Conservation (phyloP, 164 flowering plant genomes). For the Taxillus chinensis region DNA sequence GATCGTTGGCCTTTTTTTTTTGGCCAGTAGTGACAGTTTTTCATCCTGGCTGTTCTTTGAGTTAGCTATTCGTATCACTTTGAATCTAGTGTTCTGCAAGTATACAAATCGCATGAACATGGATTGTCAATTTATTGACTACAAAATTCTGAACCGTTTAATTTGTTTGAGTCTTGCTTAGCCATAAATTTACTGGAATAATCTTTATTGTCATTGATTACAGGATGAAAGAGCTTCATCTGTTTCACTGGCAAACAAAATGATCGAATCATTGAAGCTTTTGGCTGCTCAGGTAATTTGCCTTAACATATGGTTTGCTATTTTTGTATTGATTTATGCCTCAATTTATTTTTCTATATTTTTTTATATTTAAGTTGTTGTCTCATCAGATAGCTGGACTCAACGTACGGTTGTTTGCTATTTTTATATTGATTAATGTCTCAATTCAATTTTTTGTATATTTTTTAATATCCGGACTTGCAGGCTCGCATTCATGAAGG, state of each 20-base stretch:
- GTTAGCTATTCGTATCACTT: too few species aligned
- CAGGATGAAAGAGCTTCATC: conserved; percentile 84
- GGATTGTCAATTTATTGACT: too few species aligned
- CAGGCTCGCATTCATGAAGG: conserved; percentile 92
- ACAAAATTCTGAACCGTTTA: too few species aligned
- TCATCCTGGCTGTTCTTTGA: too few species aligned
- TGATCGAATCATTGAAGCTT: conserved; percentile 81
- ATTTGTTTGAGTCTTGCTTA: too few species aligned
- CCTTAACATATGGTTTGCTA: background rate
- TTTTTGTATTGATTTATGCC: conserved; percentile 4
- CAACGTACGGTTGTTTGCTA: background rate
- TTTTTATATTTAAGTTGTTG: conserved; percentile 37
- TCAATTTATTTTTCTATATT: background rate
- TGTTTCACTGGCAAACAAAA: conserved; percentile 61
- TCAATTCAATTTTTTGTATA: background rate
- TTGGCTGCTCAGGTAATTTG: conserved; percentile 62
- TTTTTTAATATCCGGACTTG: conserved; percentile 2
- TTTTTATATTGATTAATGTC: conserved; percentile 4
- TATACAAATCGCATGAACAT: too few species aligned
- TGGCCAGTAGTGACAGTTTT: too few species aligned
- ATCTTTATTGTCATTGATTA: too few species aligned
- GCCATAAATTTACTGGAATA: too few species aligned
- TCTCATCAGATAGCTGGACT: conserved; percentile 55
- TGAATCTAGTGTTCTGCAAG: too few species aligned
- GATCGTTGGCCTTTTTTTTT: too few species aligned